Conservation (phyloP, 2,329 filamentous ascomycete genomes). For the Acarospora socialis region DNA sequence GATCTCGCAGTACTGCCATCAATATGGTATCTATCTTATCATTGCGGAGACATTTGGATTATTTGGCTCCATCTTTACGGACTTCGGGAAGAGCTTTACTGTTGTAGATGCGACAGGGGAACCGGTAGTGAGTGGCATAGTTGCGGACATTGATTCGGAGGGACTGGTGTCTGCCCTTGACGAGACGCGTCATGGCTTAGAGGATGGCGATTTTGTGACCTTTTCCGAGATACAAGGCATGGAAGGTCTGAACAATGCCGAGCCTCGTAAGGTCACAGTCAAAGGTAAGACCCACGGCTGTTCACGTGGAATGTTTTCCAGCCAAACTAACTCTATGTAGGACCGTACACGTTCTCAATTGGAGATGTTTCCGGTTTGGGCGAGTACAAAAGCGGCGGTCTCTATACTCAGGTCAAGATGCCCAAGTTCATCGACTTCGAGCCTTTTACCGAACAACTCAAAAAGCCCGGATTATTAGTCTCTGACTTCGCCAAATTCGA, state of each 20-base stretch:
- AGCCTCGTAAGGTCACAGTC: slow-evolving; percentile 80
- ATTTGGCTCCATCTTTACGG: slow-evolving; percentile 92
- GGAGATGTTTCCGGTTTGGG: slow-evolving; percentile 81
- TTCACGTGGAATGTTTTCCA: too few relatives aligned
- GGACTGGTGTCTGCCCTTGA: slow-evolving; percentile 86
- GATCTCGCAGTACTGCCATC: slow-evolving; percentile 86
- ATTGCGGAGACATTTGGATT: slow-evolving; percentile 82
- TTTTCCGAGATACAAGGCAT: slow-evolving; percentile 90
- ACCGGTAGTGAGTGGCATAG: slow-evolving; percentile 71
- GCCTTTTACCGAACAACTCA: slow-evolving; percentile 59
- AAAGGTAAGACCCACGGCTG: too few relatives aligned
- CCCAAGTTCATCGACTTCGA: slow-evolving; percentile 87
- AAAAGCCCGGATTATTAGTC: slow-evolving; percentile 76
- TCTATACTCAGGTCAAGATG: slow-evolving; percentile 97
- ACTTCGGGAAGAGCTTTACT: slow-evolving; percentile 90
- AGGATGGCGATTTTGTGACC: slow-evolving; percentile 92
- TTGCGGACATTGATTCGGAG: slow-evolving; percentile 78
- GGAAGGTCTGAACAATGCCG: slow-evolving; percentile 69
- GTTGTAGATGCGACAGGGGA: slow-evolving; percentile 84
- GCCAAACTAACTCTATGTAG: too few relatives aligned
- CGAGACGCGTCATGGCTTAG: slow-evolving; percentile 84
- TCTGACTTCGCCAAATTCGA: slow-evolving; percentile 98
- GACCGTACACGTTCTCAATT: slow-evolving; percentile 93
- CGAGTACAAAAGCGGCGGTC: slow-evolving; percentile 72
- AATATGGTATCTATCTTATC: slow-evolving; percentile 82